Conservation (phyloP, 2,329 filamentous ascomycete genomes). For the Colletotrichum aenigma region DNA sequence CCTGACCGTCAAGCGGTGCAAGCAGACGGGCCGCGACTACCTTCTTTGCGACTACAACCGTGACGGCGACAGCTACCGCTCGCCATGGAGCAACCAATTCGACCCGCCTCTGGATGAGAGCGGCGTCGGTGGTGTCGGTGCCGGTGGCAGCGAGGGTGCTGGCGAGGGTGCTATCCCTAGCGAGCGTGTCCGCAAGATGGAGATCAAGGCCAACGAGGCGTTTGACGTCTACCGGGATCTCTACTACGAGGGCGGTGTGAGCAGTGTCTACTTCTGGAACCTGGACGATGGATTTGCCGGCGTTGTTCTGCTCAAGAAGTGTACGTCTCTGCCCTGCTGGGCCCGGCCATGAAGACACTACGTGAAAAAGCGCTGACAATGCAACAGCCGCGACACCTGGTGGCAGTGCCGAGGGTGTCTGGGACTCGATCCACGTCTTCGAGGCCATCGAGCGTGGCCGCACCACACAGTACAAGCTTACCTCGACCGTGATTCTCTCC, state of each 20-base stretch:
- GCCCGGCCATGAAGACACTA: not conserved
- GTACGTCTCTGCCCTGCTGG: conserved; percentile 49
- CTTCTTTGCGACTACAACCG: conserved; percentile 99
- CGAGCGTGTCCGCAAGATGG: conserved; percentile 91
- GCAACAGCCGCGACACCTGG: conserved; percentile 66
- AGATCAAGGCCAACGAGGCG: conserved; percentile 91
- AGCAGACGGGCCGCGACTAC: conserved; percentile 90
- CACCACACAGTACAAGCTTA: conserved; percentile 95
- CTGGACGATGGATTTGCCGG: conserved; percentile 97
- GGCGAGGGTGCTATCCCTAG: conserved; percentile 86
- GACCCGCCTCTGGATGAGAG: conserved; percentile 82
- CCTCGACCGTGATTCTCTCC: conserved; percentile 92
- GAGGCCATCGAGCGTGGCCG: conserved; percentile 93
- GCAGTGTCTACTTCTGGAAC: conserved; percentile 98
- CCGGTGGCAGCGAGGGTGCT: conserved; percentile 60
- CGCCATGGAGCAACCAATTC: conserved; percentile 99
- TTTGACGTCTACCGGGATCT: conserved; percentile 97
- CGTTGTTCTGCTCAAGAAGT: conserved; percentile 94
- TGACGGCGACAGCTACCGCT: conserved; percentile 96
- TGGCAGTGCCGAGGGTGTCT: conserved; percentile 76
- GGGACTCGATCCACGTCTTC: conserved; percentile 99
- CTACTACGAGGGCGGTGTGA: conserved; percentile 96
- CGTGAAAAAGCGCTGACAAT: not conserved
- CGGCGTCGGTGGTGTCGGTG: conserved; percentile 53
- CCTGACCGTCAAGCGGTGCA: conserved; percentile 83